Evolutionary conservation across 805 yeast genomes (phyloP).

Genomic region (Grigorovia jiainica): DNA sequence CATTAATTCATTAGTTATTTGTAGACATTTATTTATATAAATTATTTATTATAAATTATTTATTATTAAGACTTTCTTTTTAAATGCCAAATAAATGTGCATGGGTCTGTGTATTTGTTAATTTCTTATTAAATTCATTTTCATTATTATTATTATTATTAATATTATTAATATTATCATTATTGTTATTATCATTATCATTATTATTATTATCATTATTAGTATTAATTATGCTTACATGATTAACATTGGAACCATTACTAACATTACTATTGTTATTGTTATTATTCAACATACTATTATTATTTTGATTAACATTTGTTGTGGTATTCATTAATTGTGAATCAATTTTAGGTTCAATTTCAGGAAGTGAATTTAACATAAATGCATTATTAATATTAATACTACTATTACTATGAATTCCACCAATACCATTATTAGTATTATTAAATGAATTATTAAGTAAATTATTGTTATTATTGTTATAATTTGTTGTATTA

Average conservation of each 20-base stretch:
- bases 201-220: background rate
- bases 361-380: background rate
- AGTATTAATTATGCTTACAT: background rate
- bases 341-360: background rate
- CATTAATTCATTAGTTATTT: no score
- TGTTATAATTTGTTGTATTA: no score
- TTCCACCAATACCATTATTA: no score
- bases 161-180: background rate
- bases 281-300: background rate
- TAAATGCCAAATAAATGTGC: constrained; percentile 12
- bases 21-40: background rate
- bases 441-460: background rate
- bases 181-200: background rate
- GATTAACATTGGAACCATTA: background rate
- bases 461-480: background rate
- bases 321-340: no score
- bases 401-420: no score
- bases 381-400: background rate
- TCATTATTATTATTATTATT: background rate
- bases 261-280: background rate
- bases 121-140: background rate
- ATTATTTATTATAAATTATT: background rate
- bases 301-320: no score
- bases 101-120: constrained; percentile 9
- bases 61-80: background rate